Base-by-base conservation (phyloP, 1,284 basidiomycete species). In the Ceratobasidium sp. region DNA sequence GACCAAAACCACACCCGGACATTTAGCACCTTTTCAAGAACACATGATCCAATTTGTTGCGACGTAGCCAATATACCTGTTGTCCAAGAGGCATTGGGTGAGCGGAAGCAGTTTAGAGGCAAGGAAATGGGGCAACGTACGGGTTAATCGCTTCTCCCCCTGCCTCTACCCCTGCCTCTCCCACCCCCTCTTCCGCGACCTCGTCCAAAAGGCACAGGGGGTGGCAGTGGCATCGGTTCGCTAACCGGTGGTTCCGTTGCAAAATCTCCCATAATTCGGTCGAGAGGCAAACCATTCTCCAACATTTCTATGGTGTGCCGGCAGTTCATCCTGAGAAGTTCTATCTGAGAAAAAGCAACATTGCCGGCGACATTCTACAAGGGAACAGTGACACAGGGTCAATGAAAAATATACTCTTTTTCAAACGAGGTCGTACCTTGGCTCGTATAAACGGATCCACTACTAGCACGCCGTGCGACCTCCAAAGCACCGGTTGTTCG, bases 381-480 rank as follows among this genome's bases (percentile, higher is more conserved):
- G 43, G 10, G 12, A 14, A 26, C 34, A 39, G 6, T 6, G 6
- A 18, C 41, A 30, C 43, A 3, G 10, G 30, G 28, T 23, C 12
- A 43, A 52, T 50, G n/a, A n/a, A n/a, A n/a, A n/a, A n/a, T n/a
- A n/a, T n/a, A n/a, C n/a, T n/a, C n/a, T n/a, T n/a, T n/a, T n/a
- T n/a, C n/a, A n/a, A n/a, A 48, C 52, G 16, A 28, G 48, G 14
- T 6, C 73, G 76, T 60, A 85, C 86, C 82, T 85, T 85, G 23
- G 75, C 78, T 23, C 75, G 76, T 62, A 85, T 82, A 77, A 87
- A 87, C 0, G 85, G 86, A 77, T 87, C 86, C 16, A 80, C 77
- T 36, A 86, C 82, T 64, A 80, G 79, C 16, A 84, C 72, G 1
- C 76, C 46, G 14, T 77, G 58, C 10, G 21, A 67, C n/a, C 59